Evolutionary conservation across 768 basidiomycete genomes (phyloP).

Genomic region (Leccinum olivaceopallidum): DNA sequence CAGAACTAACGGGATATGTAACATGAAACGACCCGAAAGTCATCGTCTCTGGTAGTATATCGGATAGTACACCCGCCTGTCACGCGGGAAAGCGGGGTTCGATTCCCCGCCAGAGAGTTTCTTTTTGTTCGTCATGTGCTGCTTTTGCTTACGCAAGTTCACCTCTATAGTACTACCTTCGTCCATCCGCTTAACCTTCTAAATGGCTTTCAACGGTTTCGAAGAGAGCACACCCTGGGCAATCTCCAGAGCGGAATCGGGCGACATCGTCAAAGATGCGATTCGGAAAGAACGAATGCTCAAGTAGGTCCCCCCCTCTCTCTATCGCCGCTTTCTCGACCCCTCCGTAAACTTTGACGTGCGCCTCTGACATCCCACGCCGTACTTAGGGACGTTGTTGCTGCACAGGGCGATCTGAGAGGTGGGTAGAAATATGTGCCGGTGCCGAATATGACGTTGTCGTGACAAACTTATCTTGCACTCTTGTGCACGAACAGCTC

Average conservation of each 20-base stretch:
- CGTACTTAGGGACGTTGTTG: conserved; percentile 61
- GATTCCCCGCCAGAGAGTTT: conserved; percentile 47
- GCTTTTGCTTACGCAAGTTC: neutral
- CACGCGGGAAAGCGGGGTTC: conserved; percentile 48
- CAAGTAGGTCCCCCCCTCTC: conserved; percentile 50
- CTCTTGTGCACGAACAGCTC: conserved; percentile 41
- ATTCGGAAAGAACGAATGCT: conserved; percentile 75
- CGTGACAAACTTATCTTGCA: neutral
- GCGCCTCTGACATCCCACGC: conserved; percentile 2
- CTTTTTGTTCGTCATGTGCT: neutral
- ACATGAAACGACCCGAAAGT: neutral
- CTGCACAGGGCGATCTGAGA: conserved; percentile 75
- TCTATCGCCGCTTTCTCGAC: neutral
- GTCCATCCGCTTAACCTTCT: neutral
- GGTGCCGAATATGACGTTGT: neutral
- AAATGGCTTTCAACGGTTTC: conserved; percentile 48
- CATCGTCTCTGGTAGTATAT: conserved; percentile 47
- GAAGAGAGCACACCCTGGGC: conserved; percentile 54
- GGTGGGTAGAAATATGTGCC: conserved; percentile 44
- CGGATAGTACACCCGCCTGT: conserved; percentile 54
- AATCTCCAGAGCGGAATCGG: conserved; percentile 40
- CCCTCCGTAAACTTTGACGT: neutral
- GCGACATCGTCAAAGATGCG: conserved; percentile 73
- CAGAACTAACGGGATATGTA: too few species aligned
- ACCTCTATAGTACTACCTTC: neutral